Evolutionary conservation across 768 basidiomycete genomes (phyloP).

Genomic region (Amylocystis lapponica): DNA sequence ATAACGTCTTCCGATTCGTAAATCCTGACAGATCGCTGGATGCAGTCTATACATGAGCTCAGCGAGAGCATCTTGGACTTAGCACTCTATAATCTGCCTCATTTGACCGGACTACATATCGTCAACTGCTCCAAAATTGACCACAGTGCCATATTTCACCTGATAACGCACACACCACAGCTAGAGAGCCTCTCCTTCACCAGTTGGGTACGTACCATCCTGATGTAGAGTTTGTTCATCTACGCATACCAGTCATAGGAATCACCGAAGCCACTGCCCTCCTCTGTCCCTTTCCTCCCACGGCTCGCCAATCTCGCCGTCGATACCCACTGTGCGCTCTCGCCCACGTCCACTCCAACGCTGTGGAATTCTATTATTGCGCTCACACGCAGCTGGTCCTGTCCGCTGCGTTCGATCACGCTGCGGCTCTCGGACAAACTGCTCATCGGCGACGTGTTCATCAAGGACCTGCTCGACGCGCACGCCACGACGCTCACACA

Average conservation of each 20-base stretch:
- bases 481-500: conserved; percentile 38
- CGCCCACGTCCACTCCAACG: conserved; percentile 18
- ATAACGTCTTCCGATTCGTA: neutral
- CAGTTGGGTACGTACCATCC: conserved; percentile 40
- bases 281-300: conserved; percentile 28
- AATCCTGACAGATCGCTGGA: neutral
- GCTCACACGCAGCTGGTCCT: conserved; percentile 26
- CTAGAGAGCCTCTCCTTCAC: conserved; percentile 61
- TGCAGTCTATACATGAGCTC: conserved; percentile 51
- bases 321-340: conserved; percentile 36
- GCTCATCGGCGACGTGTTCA: conserved; percentile 31
- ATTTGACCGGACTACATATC: conserved; percentile 53
- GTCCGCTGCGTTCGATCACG: conserved; percentile 29
- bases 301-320: conserved; percentile 47
- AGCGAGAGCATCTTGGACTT: conserved; percentile 45
- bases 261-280: conserved; percentile 19
- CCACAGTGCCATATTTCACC: conserved; percentile 43
- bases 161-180: conserved; percentile 41
- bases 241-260: conserved; percentile 28
- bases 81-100: conserved; percentile 44
- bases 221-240: conserved; percentile 3
- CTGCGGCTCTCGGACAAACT: conserved; percentile 43
- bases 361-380: conserved; percentile 26
- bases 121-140: conserved; percentile 54
- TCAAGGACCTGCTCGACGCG: conserved; percentile 36